These are phyloP conservation scores for Euryodendron excelsum DNA, from an alignment of 148 eudicot species.

Conservation along the genomic window DNA sequence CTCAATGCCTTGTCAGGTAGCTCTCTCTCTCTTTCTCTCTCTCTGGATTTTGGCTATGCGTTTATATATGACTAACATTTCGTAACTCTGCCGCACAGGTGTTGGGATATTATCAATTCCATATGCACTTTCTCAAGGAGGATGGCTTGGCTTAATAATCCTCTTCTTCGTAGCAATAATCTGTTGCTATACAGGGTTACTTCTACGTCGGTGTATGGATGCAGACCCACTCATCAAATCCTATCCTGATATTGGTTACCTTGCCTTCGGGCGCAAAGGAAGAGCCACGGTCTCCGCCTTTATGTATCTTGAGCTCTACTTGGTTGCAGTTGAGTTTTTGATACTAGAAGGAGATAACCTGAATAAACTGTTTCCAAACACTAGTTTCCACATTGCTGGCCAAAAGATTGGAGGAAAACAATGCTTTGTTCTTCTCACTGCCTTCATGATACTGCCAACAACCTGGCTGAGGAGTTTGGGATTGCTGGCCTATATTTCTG, in stretches of 20 bases:
- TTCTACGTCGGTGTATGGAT: conserved; percentile 39
- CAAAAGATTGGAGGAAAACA: conserved; percentile 31
- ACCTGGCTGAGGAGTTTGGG: conserved; percentile 51
- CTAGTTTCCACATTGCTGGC: conserved; percentile 22
- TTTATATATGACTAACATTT: background rate
- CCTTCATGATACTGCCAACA: conserved; percentile 48
- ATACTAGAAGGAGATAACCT: conserved; percentile 48
- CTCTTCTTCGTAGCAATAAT: conserved; percentile 30
- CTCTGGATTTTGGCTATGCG: background rate
- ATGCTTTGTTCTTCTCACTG: conserved; percentile 35
- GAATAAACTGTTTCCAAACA: conserved; percentile 38
- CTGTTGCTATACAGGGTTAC: conserved; percentile 45
- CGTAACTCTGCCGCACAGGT: conserved; percentile 21
- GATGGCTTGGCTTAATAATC: conserved; percentile 35
- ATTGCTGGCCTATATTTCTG: conserved; percentile 51
- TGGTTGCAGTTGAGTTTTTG: conserved; percentile 43
- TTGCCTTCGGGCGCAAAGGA: conserved; percentile 43
- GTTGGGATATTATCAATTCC: conserved; percentile 48
- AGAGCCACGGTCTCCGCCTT: conserved; percentile 31
- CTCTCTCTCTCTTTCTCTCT: background rate
- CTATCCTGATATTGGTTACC: conserved; percentile 41
- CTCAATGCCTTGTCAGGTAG: conserved; percentile 50
- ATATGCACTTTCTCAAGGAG: conserved; percentile 48
- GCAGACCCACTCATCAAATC: conserved; percentile 25
- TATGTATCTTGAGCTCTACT: conserved; percentile 43